Evolutionary conservation across 2,329 filamentous ascomycete genomes (phyloP), one percentile per base, ranked within the genome.

Genomic region (Ramularia endophylla): DNA sequence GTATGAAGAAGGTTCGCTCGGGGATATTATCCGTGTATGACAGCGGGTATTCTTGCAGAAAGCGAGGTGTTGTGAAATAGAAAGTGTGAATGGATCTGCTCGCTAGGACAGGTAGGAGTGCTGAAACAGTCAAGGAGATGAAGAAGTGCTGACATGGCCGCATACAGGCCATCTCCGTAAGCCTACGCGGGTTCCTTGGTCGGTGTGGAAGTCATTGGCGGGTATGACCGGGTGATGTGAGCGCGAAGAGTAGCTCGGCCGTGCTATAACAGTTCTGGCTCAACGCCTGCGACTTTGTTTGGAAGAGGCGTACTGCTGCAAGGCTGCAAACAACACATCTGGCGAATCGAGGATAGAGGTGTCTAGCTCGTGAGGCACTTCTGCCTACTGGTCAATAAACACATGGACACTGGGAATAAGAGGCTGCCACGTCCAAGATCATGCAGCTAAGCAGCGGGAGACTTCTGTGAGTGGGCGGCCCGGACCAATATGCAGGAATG

Each of bases 381-480:
- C n/a, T 38, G 48, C 51, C 51, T 51, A 51, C 46, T 53, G 50
- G 48, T 45, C 47, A 38, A 41, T 27, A 33, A 39, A 35, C 32
- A 31, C 31, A 22, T 46, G 46, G 40, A 38, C 33, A 38, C 44
- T 37, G 33, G 38, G 43, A 49, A 48, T 40, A 47, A 56, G 46
- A 49, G 47, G 41, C 43, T 59, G 56, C 55, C 56, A 59, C 56
- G 56, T 58, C 50, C 41, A 40, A 45, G 47, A 36, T 28, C 27
- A 38, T 50, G 46, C 48, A 47, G 51, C 53, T 55, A 54, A 51
- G 33, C 29, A 18, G 32, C 41, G 42, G 35, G 29, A 40, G 39
- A 25, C 32, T 29, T 25, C 11, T 41, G 47, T 50, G 43, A 52
- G 40, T 51, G 44, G 46, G 38, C 51, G 51, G 50, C 22, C 45